phyloP scores from a whole-genome alignment of 106 monocot genomes.

The Dactylorhiza incarnata region DNA sequence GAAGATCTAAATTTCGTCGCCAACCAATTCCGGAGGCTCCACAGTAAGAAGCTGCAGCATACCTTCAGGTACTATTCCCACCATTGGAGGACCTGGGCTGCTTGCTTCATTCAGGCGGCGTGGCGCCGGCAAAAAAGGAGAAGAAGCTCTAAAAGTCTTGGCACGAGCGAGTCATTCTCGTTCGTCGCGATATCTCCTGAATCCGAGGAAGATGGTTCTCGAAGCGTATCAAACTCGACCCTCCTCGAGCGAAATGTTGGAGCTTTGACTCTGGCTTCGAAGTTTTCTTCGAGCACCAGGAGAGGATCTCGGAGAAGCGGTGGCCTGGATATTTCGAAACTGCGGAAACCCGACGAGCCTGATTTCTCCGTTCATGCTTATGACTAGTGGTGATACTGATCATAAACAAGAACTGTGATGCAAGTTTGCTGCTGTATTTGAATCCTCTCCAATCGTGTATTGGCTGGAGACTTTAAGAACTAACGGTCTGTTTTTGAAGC shows the following conservation, averaged over 20 bases:
- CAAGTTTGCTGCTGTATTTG: too few species aligned
- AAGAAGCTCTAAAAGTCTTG: conserved; percentile 42
- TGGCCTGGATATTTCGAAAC: conserved; percentile 28
- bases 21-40: conserved; percentile 67
- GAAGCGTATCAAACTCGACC: conserved; percentile 2
- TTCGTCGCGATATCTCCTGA: conserved; percentile 25
- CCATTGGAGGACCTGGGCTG: conserved; percentile 78
- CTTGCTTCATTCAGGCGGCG: conserved; percentile 78
- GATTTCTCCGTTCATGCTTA: conserved; percentile 60
- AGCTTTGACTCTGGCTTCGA: conserved; percentile 23
- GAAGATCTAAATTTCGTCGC: conserved; percentile 89
- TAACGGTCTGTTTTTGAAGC: too few species aligned
- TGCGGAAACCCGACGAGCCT: conserved; percentile 80
- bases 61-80: conserved; percentile 86
- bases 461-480: too few species aligned
- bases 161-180: conserved; percentile 38
- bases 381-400: too few species aligned
- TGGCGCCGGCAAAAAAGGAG: conserved; percentile 69
- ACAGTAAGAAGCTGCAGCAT: conserved; percentile 87
- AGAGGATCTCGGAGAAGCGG: conserved; percentile 26
- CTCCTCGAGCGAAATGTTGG: conserved; percentile 14
- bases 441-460: too few species aligned
- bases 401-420: too few species aligned
- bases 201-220: conserved; percentile 12
- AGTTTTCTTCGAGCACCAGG: conserved; percentile 29